Conservation (phyloP, 352 stramenopile genomes). For the Globisporangium radiosum region DNA sequence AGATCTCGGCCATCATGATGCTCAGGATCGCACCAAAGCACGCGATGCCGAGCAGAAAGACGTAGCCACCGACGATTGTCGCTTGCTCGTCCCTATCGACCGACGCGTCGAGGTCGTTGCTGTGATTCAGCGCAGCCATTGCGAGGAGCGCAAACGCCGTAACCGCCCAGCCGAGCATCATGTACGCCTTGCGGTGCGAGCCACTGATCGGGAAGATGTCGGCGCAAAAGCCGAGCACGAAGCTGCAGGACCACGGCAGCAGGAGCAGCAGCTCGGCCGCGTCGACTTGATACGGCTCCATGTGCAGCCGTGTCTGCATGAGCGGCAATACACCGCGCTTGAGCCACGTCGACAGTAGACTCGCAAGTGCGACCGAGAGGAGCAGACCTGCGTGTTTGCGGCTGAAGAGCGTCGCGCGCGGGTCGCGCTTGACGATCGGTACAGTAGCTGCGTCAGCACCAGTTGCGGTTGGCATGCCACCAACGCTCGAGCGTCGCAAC, state of each 20-base stretch:
- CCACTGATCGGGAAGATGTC: conserved; percentile 17
- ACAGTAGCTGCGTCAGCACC: neutral
- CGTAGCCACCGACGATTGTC: conserved; percentile 24
- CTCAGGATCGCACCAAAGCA: conserved; percentile 40
- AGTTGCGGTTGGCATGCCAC: neutral
- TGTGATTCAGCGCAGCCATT: conserved; percentile 26
- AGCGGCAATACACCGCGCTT: conserved; percentile 37
- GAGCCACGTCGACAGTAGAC: conserved; percentile 34
- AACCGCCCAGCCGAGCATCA: conserved; percentile 17
- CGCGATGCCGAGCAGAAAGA: conserved; percentile 26
- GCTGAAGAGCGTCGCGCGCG: conserved; percentile 14
- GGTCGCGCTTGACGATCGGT: neutral
- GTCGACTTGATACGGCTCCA: conserved; percentile 31
- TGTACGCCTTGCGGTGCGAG: conserved; percentile 19
- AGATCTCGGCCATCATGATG: conserved; percentile 36
- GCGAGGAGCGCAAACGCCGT: conserved; percentile 21
- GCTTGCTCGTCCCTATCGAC: conserved; percentile 18
- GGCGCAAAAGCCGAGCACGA: conserved; percentile 15
- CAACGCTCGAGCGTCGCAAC: too few species aligned
- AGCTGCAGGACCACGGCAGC: conserved; percentile 35
- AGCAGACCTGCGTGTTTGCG: conserved; percentile 29
- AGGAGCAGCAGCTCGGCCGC: conserved; percentile 27
- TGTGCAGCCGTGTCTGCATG: conserved; percentile 25
- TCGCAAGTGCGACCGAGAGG: conserved; percentile 28
- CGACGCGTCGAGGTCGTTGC: conserved; percentile 14